Evolutionary conservation across 805 yeast genomes (phyloP).

Genomic region (Yarrowia yakushimensis): DNA sequence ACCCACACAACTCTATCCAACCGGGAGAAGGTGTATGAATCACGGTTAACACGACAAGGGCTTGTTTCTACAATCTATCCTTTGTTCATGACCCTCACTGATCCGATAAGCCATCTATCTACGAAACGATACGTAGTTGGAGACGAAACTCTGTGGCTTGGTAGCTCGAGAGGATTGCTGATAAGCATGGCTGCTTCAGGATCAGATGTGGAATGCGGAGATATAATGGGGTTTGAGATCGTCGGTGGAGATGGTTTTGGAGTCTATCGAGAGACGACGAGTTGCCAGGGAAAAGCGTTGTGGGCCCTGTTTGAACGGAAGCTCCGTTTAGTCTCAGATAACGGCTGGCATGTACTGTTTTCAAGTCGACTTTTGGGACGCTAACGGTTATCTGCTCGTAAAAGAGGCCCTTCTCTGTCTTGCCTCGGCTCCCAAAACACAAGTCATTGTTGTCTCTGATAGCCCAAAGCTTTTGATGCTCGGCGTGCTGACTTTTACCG

Average conservation of each 20-base stretch:
- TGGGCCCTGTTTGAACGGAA: too few relatives aligned
- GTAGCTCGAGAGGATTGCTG: not conserved
- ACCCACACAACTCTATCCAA: not conserved
- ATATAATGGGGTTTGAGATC: not conserved
- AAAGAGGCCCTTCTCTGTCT: too few relatives aligned
- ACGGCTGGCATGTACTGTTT: too few relatives aligned
- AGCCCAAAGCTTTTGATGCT: constrained; percentile 1
- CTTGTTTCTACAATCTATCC: too few relatives aligned
- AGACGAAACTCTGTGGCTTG: not conserved
- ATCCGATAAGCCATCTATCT: not conserved
- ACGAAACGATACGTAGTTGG: not conserved
- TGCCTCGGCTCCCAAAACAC: constrained; percentile 7
- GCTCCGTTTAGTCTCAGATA: too few relatives aligned
- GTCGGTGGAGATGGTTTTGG: not conserved
- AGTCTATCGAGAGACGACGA: too few relatives aligned
- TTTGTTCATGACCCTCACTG: too few relatives aligned
- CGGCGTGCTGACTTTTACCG: not conserved
- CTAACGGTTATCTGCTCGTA: too few relatives aligned
- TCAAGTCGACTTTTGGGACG: too few relatives aligned
- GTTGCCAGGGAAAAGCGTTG: too few relatives aligned
- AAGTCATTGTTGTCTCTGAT: constrained; percentile 7
- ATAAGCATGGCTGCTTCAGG: constrained; percentile 15
- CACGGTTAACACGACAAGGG: too few relatives aligned
- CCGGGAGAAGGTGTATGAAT: too few relatives aligned
- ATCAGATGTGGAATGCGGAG: not conserved